phyloP scores from a whole-genome alignment of 208 protist species.

The Trichomonas tenax region DNA sequence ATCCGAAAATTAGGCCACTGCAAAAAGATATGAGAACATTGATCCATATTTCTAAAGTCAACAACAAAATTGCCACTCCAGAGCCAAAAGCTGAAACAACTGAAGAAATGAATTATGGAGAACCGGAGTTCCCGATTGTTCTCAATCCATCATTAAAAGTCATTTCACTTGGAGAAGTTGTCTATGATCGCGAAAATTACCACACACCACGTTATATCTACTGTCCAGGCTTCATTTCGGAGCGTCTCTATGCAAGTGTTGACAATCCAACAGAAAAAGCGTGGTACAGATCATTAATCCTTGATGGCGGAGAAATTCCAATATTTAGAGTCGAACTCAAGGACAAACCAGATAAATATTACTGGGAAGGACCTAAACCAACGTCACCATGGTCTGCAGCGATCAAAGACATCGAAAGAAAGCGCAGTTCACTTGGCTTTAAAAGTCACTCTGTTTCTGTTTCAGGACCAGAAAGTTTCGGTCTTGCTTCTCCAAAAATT shows the following conservation, averaged over 20 bases:
- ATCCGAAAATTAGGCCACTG: background rate
- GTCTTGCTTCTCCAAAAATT: background rate
- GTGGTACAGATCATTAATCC: background rate
- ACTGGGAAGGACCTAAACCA: background rate
- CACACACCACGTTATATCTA: background rate
- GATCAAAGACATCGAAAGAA: background rate
- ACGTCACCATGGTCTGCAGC: background rate
- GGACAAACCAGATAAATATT: background rate
- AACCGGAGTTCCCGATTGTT: background rate
- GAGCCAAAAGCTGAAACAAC: background rate
- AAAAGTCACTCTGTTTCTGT: background rate
- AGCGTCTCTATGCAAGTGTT: background rate
- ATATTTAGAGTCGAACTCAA: background rate
- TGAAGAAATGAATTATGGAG: background rate
- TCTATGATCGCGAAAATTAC: background rate
- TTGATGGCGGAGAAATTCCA: background rate
- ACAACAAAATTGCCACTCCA: background rate
- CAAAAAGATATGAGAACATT: background rate
- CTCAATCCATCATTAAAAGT: background rate
- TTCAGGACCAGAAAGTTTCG: background rate
- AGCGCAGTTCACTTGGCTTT: background rate
- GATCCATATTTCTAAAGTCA: background rate
- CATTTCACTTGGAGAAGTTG: background rate
- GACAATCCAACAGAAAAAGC: background rate
- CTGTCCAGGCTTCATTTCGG: background rate